Base-by-base conservation (phyloP, 1,284 basidiomycete species). In the Fomitopsis betulina region DNA sequence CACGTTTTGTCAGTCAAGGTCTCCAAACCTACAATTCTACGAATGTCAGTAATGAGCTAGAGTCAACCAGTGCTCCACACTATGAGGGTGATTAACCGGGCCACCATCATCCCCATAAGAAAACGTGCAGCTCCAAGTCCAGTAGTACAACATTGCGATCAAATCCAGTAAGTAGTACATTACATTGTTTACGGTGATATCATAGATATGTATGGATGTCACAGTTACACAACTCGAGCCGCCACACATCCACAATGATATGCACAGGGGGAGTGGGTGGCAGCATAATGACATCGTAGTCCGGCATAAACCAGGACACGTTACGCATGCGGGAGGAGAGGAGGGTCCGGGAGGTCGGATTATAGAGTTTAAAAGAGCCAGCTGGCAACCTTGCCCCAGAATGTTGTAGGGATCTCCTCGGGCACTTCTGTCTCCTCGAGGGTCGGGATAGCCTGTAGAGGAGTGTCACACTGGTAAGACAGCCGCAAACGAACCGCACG, bases 341-440 rank as follows among this genome's bases (percentile, higher is more conserved):
- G 45, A 47, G 15, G 45, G 45, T 32, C n/a, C 42, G 25, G 33
- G 21, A 30, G 52, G 38, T 40, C 25, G 52, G 52, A n/a, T 19
- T 13, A 32, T 19, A 27, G 21, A 12, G 39, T 9, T 69, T 65
- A 79, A 71, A 79, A 79, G 30, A 79, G 4, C 7, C 68, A 37
- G 13, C 70, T 68, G 58, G 71, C 72, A 49, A 78, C 66, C 65
- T 76, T 76, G 50, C 73, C 70, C 38, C 60, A 55, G 53, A 76
- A 58, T 23, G 69, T 76, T 59, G 58, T 68, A 5, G 77, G 76
- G 1, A 74, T 74, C 13, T 67, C 65, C 58, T 75, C 73, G 6
- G 75, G 76, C 5, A 62, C 37, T 63, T 84, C 82, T 39, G 82
- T 82, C 69, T 82, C 82, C 67, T 84, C 82, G 54, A 81, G 58